phyloP scores from a whole-genome alignment of 768 basidiomycete genomes.

The Lactifluus pinguis region DNA sequence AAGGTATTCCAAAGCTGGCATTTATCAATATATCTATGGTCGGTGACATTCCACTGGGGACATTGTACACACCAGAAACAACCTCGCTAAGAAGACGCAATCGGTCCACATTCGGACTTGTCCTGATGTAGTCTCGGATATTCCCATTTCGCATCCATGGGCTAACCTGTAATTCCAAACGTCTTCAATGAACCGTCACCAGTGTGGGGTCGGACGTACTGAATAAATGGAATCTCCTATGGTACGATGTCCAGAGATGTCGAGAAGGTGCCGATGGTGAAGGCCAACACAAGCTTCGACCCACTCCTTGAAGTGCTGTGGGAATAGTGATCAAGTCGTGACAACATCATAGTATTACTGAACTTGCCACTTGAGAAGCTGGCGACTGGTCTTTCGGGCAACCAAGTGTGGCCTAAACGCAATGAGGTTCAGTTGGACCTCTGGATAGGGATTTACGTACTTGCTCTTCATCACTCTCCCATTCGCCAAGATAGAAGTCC shows the following conservation, averaged over 20 bases:
- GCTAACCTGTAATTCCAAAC: conserved; percentile 28
- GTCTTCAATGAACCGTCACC: not conserved
- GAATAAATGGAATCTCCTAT: conserved; percentile 23
- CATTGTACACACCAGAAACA: conserved; percentile 27
- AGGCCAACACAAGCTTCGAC: conserved; percentile 36
- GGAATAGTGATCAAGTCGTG: not conserved
- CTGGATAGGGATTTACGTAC: conserved; percentile 21
- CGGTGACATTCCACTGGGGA: not conserved
- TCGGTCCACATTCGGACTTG: conserved; percentile 28
- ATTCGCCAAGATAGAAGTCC: conserved; percentile 35
- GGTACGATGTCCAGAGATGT: conserved; percentile 31
- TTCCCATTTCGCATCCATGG: conserved; percentile 40
- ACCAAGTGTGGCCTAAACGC: conserved; percentile 4
- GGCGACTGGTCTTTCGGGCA: conserved; percentile 1
- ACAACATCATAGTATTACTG: not conserved
- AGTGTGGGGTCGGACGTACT: not conserved
- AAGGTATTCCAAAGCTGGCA: conserved; percentile 9
- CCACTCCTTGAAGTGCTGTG: conserved; percentile 35
- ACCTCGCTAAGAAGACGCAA: conserved; percentile 31
- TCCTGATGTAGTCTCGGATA: conserved; percentile 29
- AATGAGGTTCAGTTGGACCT: not conserved
- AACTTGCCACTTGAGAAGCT: conserved; percentile 3
- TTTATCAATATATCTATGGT: conserved; percentile 1
- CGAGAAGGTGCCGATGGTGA: conserved; percentile 33
- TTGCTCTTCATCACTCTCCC: conserved; percentile 33